Conservation (phyloP, 306 rosid species). For the Cicer chorassanicum region DNA sequence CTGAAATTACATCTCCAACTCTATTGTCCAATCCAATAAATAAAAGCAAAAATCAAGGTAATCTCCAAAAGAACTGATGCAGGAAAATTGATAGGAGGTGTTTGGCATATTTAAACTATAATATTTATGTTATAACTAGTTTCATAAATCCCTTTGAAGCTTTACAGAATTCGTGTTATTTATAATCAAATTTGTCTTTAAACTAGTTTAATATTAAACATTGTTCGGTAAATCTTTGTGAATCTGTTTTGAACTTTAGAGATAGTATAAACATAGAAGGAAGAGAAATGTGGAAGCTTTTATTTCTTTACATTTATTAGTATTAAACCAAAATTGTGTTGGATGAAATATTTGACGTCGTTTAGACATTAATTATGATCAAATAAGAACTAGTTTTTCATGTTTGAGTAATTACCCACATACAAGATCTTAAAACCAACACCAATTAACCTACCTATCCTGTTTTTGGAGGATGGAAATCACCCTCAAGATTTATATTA, state of each 20-base stretch:
- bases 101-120: constrained; percentile 17
- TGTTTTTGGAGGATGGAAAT: constrained; percentile 20
- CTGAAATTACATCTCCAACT: neutral
- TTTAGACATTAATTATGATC: constrained; percentile 2
- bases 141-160: neutral
- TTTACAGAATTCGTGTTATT: neutral
- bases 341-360: constrained; percentile 7
- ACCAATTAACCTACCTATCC: neutral
- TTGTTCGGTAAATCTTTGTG: neutral
- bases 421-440: neutral
- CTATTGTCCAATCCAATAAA: neutral
- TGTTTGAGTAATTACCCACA: constrained; percentile 5
- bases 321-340: neutral
- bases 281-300: neutral
- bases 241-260: constrained; percentile 21
- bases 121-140: neutral
- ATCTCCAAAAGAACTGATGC: constrained; percentile 19
- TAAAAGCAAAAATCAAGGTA: constrained; percentile 1
- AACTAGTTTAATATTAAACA: constrained; percentile 21
- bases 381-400: constrained; percentile 24
- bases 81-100: constrained; percentile 11
- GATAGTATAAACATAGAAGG: neutral
- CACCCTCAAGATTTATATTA: neutral
- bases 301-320: neutral
- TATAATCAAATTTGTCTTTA: neutral